Evolutionary conservation across 2,329 filamentous ascomycete species (phyloP), one percentile per base, ranked within the genome.

Genomic region (Curvularia lunata): DNA sequence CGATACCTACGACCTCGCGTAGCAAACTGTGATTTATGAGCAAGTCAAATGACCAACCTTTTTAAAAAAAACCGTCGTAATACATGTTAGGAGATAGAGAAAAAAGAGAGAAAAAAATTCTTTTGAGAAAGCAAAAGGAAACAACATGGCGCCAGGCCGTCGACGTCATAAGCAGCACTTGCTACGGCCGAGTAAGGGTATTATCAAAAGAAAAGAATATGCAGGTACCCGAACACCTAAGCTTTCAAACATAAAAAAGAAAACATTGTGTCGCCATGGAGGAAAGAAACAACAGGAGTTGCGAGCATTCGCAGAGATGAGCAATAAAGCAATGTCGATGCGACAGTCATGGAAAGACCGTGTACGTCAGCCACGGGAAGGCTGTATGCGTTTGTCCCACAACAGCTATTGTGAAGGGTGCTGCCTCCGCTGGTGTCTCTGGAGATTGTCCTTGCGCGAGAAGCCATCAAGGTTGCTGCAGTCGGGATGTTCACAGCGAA

Each of bases 361-460:
- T 16, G 7, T 8, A 4, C 2, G 8, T 25, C 13, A 3, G 16
- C 7, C 16, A 13, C 27, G 27, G 1, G 10, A 21, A 23, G 19
- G 9, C 21, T 12, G 21, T 16, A 16, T 27, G 16, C n/a, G 13
- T 28, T 13, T n/a, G 12, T 21, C 27, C 16, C 16, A 30, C 50
- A 45, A 43, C n/a, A 13, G 51, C 55, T 48, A 57, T 32, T 28
- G 64, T 48, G 27, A 47, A 2, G 52, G 59, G 49, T 77, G 74
- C 48, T 71, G 64, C 16, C 63, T 73, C 34, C 73, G 68, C 42
- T 69, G 65, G 54, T 77, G 74, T 23, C 74, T 71, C 16, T 69
- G 59, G 19, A 75, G 64, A 38, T 77, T 77, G 54, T 77, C 74
- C 27, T 64, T 70, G 19, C 74, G 69, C 18, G 73, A 74, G 64